These are phyloP conservation scores for Torulaspora quercuum DNA, from an alignment of 805 yeast genomes.

Conservation along the genomic window DNA sequence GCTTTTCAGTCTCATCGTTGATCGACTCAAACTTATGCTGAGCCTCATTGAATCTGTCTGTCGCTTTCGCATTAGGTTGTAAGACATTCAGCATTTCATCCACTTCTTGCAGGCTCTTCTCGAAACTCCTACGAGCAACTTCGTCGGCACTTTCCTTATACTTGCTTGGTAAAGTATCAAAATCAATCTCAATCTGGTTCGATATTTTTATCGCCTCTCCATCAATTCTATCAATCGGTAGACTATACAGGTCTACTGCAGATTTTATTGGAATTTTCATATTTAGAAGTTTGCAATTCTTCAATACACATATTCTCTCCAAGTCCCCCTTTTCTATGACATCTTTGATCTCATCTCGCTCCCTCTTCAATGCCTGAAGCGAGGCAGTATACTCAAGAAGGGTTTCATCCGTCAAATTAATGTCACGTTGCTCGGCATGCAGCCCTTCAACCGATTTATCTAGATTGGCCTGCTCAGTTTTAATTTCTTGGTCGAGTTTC, in stretches of 20 bases:
- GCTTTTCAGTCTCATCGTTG: slow-evolving; percentile 60
- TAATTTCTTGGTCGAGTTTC: slow-evolving; percentile 41
- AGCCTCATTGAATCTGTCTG: slow-evolving; percentile 69
- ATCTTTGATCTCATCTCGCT: slow-evolving; percentile 46
- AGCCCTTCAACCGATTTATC: slow-evolving; percentile 35
- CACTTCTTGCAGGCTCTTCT: slow-evolving; percentile 38
- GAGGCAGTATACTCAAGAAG: slow-evolving; percentile 37
- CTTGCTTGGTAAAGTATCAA: slow-evolving; percentile 42
- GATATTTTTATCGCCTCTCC: slow-evolving; percentile 40
- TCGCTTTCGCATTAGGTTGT: slow-evolving; percentile 80
- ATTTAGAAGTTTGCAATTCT: slow-evolving; percentile 72
- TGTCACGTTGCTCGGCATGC: slow-evolving; percentile 32
- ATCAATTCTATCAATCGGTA: slow-evolving; percentile 57
- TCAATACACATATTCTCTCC: slow-evolving; percentile 57
- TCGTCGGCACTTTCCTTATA: slow-evolving; percentile 39
- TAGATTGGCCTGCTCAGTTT: slow-evolving; percentile 38
- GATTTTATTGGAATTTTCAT: slow-evolving; percentile 58
- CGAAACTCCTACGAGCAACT: slow-evolving; percentile 37
- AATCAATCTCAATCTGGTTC: slow-evolving; percentile 55
- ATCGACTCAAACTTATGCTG: slow-evolving; percentile 55
- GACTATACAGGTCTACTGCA: slow-evolving; percentile 52
- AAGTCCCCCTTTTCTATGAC: slow-evolving; percentile 50
- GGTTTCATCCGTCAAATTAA: slow-evolving; percentile 49
- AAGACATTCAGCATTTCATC: slow-evolving; percentile 39
- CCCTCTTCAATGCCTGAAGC: slow-evolving; percentile 35